A percentile compares a stretch with the other conserved stretches of the same genome.
Conservation (phyloP, 2,329 filamentous ascomycete species). For the Diplodia seriata region DNA sequence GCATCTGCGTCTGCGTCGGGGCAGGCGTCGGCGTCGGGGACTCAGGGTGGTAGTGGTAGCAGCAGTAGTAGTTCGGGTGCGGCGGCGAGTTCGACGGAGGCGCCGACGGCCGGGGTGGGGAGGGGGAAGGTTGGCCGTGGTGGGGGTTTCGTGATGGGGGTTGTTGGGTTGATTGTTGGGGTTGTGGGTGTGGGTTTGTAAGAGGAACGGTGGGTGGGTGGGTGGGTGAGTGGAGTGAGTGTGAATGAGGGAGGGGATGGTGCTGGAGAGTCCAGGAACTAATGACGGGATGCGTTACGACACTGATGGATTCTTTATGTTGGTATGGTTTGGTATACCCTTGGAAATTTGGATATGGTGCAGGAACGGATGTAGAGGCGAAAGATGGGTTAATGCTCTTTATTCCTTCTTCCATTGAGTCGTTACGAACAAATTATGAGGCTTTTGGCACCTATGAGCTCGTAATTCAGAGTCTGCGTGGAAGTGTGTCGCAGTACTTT, state of each 20-base stretch:
- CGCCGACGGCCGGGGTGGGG: constrained; percentile 6
- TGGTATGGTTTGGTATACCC: constrained; percentile 5
- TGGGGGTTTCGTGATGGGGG: not conserved
- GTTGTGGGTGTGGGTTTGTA: not conserved
- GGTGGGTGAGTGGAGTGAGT: not conserved
- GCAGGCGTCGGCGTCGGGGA: not conserved
- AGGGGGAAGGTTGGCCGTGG: not conserved
- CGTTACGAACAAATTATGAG: no score
- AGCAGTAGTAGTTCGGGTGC: not conserved
- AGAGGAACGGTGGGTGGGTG: not conserved
- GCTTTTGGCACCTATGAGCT: no score
- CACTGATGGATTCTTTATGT: not conserved
- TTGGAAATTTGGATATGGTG: not conserved
- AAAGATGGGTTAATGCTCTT: no score
- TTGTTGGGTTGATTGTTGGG: not conserved
- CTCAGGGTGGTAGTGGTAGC: not conserved
- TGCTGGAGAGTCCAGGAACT: not conserved
- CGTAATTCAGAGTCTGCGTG: no score
- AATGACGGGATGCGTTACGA: not conserved
- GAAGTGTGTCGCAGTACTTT: no score
- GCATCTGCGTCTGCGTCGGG: no score
- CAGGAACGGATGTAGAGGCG: no score
- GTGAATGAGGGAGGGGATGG: not conserved
- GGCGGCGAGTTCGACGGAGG: constrained; percentile 6
- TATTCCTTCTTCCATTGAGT: no score